A percentile compares a stretch with the other conserved stretches of the same genome.
Conservation (phyloP, 371 early-diverging fungal species). For the Mucor mucedo region DNA sequence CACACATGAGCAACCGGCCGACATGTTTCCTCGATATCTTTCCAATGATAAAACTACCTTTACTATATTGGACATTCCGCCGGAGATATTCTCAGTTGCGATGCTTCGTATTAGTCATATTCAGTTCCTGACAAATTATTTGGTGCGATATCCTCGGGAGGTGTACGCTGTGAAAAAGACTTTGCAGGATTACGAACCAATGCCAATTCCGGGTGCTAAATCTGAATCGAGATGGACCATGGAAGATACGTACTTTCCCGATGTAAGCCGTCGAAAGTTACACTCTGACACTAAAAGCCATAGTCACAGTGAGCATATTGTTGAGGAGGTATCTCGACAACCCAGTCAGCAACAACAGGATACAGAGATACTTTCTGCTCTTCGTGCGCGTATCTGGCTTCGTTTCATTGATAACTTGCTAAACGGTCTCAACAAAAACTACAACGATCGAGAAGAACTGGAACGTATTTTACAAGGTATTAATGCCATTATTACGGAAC, state of each 20-base stretch:
- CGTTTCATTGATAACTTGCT: constrained; percentile 60
- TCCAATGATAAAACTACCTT: constrained; percentile 35
- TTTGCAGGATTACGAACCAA: constrained; percentile 50
- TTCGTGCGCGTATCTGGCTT: constrained; percentile 67
- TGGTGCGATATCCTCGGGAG: constrained; percentile 62
- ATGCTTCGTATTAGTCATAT: constrained; percentile 65
- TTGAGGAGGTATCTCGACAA: neutral
- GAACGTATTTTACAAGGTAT: constrained; percentile 63
- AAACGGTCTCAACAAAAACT: constrained; percentile 60
- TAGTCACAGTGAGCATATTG: constrained; percentile 2
- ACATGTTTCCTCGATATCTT: constrained; percentile 59
- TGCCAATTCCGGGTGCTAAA: constrained; percentile 23
- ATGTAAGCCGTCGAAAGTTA: constrained; percentile 12
- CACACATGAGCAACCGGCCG: constrained; percentile 52
- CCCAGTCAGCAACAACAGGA: constrained; percentile 35
- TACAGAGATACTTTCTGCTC: constrained; percentile 42
- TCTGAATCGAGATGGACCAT: neutral
- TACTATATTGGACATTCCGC: constrained; percentile 52
- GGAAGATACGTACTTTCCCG: constrained; percentile 36
- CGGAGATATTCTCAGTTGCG: constrained; percentile 59
- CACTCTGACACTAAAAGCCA: constrained; percentile 1
- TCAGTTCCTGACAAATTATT: constrained; percentile 65
- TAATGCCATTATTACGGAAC: constrained; percentile 59
- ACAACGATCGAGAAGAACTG: constrained; percentile 61
- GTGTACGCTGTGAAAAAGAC: constrained; percentile 62